Evolutionary conservation across 208 protist genomes (phyloP).

Genomic region (Leishmania lainsoni): DNA sequence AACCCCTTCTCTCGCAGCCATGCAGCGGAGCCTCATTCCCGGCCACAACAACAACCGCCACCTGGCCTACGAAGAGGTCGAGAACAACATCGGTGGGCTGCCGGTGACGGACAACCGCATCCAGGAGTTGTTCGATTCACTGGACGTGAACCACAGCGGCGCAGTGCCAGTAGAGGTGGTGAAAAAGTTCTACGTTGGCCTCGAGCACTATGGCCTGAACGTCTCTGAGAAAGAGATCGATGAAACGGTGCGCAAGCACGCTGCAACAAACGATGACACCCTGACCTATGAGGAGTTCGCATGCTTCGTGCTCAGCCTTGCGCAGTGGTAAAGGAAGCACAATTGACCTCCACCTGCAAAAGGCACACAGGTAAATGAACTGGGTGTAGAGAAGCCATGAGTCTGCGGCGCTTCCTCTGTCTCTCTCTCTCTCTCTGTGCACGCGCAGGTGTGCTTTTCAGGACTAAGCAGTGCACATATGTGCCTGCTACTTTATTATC

Average conservation of each 20-base stretch:
- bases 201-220: constrained; percentile 91
- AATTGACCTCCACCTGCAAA: constrained; percentile 8
- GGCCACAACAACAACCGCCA: constrained; percentile 94
- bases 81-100: constrained; percentile 93
- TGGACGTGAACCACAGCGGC: constrained; percentile 80
- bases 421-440: not conserved
- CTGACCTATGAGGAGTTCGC: constrained; percentile 91
- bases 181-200: constrained; percentile 80
- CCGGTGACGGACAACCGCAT: constrained; percentile 90
- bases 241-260: constrained; percentile 77
- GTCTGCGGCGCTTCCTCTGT: not conserved
- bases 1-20: constrained; percentile 30
- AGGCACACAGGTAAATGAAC: not conserved
- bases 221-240: constrained; percentile 79
- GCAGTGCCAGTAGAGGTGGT: constrained; percentile 72
- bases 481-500: constrained; percentile 9
- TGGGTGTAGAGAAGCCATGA: not conserved
- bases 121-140: constrained; percentile 88
- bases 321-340: constrained; percentile 68
- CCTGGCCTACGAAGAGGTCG: constrained; percentile 83
- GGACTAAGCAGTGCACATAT: not conserved
- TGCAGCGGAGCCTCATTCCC: constrained; percentile 82
- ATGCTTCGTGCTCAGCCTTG: constrained; percentile 88
- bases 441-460: not conserved
- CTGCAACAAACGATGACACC: constrained; percentile 65